A percentile compares a stretch with the other conserved stretches of the same genome.
Evolutionary conservation across 805 yeast species (phyloP).

Genomic region (Candida caryicola): DNA sequence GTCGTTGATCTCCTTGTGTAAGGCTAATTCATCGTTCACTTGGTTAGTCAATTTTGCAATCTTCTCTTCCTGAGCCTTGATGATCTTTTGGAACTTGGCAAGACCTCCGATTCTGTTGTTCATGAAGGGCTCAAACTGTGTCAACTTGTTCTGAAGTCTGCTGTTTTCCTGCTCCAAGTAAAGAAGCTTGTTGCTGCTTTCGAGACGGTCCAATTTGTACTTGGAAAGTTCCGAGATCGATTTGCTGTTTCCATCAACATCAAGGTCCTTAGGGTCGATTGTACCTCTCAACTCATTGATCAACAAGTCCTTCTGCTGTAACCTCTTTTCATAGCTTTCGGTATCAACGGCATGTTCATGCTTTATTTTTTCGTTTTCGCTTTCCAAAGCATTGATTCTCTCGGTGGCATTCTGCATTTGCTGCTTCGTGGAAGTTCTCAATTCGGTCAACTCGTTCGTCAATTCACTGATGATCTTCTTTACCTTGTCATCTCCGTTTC

Average conservation of each 20-base stretch:
- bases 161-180: constrained; percentile 47
- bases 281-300: constrained; percentile 31
- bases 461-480: constrained; percentile 32
- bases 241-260: constrained; percentile 13
- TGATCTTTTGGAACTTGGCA: constrained; percentile 49
- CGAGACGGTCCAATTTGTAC: constrained; percentile 43
- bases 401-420: constrained; percentile 59
- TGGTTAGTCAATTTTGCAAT: constrained; percentile 41
- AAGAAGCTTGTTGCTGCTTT: constrained; percentile 42
- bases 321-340: constrained; percentile 15
- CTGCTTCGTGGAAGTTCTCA: constrained; percentile 33
- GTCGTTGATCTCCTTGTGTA: constrained; percentile 46
- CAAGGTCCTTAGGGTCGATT: constrained; percentile 23
- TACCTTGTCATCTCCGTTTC: constrained; percentile 17
- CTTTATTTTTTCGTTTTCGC: constrained; percentile 19
- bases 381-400: constrained; percentile 49
- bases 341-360: constrained; percentile 12
- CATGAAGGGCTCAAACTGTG: constrained; percentile 52
- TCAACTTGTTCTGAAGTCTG: constrained; percentile 37
- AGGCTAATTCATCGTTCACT: constrained; percentile 42
- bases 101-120: constrained; percentile 52
- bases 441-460: constrained; percentile 30
- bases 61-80: constrained; percentile 50
- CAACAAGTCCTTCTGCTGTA: constrained; percentile 30
- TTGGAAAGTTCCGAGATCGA: constrained; percentile 30